Percentiles rank a stretch among this genome's conserved stretches.
These are phyloP conservation scores for Gossypium herbaceum DNA, from an alignment of 345 rosid species.

Conservation along the genomic window DNA sequence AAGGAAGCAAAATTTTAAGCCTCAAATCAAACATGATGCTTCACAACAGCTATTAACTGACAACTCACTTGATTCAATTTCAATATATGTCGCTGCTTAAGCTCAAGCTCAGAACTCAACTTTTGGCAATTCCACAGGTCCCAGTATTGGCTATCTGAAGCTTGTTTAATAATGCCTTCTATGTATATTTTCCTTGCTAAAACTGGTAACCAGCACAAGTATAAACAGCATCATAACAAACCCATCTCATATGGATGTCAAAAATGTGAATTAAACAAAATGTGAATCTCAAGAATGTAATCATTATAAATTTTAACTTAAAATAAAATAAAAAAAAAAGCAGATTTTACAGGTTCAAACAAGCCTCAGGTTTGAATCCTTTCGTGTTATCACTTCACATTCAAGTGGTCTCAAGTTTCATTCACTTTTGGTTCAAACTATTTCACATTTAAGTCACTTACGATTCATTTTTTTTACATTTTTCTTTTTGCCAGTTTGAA, in stretches of 20 bases:
- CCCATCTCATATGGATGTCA: not conserved
- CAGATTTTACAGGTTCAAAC: not conserved
- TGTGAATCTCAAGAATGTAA: not conserved
- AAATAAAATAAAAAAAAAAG: not conserved
- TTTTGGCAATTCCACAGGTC: conserved; percentile 88
- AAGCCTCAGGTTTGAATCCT: not conserved
- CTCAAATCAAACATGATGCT: conserved; percentile 13
- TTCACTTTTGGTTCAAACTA: not conserved
- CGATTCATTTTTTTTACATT: not conserved
- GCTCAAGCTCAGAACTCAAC: conserved; percentile 80
- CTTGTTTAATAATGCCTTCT: conserved; percentile 83
- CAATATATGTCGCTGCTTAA: conserved; percentile 56
- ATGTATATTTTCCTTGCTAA: conserved; percentile 70
- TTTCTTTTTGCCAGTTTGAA: not conserved
- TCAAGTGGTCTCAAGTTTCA: not conserved
- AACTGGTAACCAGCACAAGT: conserved; percentile 46
- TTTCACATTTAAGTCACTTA: not conserved
- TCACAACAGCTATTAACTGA: conserved; percentile 16
- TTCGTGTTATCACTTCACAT: not conserved
- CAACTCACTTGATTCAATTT: conserved; percentile 63
- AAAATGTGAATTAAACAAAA: not conserved
- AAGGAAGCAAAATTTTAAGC: conserved; percentile 16
- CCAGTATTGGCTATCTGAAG: conserved; percentile 74
- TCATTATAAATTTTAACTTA: not conserved
- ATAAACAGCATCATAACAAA: not conserved